phyloP scores from a whole-genome alignment of 345 rosid genomes.

The Diplotaxis tenuifolia region DNA sequence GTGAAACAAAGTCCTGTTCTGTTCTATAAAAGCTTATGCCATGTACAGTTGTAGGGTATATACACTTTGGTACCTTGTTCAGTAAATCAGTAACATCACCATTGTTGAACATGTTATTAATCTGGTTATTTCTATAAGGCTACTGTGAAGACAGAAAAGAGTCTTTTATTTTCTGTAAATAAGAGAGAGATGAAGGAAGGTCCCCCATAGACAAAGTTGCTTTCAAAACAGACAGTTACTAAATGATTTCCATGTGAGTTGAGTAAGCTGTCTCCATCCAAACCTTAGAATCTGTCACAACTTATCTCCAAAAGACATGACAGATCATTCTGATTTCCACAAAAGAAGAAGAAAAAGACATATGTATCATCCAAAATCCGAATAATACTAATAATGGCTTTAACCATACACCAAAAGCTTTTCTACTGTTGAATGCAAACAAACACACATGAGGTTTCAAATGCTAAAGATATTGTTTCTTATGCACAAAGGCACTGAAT shows the following conservation, averaged over 20 bases:
- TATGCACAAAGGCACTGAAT: not conserved
- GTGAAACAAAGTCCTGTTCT: not conserved
- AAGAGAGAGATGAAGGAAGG: slow-evolving; percentile 2
- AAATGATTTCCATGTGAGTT: slow-evolving; percentile 21
- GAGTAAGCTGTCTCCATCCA: slow-evolving; percentile 24
- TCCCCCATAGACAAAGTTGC: slow-evolving; percentile 5
- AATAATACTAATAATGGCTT: slow-evolving; percentile 10
- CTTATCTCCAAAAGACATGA: not conserved
- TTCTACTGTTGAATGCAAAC: slow-evolving; percentile 15
- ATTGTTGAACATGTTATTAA: not conserved
- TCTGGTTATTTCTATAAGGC: not conserved
- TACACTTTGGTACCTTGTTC: not conserved
- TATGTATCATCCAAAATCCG: not conserved
- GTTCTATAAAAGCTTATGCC: not conserved
- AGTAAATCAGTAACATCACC: not conserved
- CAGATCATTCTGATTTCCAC: slow-evolving; percentile 9
- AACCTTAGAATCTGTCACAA: slow-evolving; percentile 18
- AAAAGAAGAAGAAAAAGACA: slow-evolving; percentile 11
- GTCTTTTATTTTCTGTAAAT: not conserved
- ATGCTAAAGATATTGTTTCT: slow-evolving; percentile 2
- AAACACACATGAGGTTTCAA: slow-evolving; percentile 9
- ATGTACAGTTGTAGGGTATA: not conserved
- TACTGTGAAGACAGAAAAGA: not conserved
- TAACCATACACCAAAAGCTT: slow-evolving; percentile 20
- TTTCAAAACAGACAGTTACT: slow-evolving; percentile 25